Evolutionary conservation across 495 filamentous ascomycete species (phyloP).

Genomic region (Pseudoneurospora amorphoporcata): DNA sequence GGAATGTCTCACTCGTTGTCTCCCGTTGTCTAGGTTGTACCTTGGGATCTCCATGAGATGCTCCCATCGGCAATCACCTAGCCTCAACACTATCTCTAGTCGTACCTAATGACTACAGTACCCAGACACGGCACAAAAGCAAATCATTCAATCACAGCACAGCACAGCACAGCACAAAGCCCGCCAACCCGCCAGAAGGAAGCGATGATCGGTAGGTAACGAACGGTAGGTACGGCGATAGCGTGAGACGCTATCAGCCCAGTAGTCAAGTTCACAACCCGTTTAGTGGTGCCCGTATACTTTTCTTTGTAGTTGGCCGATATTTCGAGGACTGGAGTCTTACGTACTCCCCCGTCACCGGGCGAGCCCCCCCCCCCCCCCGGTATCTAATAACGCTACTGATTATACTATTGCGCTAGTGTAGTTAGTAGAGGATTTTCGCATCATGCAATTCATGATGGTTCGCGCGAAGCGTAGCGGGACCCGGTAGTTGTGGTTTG

Average conservation of each 20-base stretch:
- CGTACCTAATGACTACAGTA: not conserved
- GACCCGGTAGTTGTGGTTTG: not conserved
- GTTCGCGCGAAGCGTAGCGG: not conserved
- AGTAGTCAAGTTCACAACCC: not conserved
- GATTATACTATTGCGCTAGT: not conserved
- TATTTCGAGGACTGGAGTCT: not conserved
- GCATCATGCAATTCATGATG: not conserved
- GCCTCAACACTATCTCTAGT: not conserved
- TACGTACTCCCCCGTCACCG: not conserved
- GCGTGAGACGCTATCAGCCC: not conserved
- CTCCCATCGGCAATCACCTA: not conserved
- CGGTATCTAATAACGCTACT: not conserved
- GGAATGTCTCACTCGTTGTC: not conserved
- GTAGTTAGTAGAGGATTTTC: not conserved
- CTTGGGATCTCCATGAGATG: not conserved
- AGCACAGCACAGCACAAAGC: not conserved
- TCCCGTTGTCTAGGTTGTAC: not conserved
- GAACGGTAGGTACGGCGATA: not conserved
- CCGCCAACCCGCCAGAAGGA: not conserved
- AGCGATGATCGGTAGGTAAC: not conserved
- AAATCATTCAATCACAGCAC: not conserved
- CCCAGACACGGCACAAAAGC: not conserved
- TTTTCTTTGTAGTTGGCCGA: not conserved
- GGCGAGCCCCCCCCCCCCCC: not conserved
- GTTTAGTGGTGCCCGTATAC: not conserved